Evolutionary conservation across 495 filamentous ascomycete genomes (phyloP), one percentile per base, ranked within the genome.

Genomic region (Xylona heveae): DNA sequence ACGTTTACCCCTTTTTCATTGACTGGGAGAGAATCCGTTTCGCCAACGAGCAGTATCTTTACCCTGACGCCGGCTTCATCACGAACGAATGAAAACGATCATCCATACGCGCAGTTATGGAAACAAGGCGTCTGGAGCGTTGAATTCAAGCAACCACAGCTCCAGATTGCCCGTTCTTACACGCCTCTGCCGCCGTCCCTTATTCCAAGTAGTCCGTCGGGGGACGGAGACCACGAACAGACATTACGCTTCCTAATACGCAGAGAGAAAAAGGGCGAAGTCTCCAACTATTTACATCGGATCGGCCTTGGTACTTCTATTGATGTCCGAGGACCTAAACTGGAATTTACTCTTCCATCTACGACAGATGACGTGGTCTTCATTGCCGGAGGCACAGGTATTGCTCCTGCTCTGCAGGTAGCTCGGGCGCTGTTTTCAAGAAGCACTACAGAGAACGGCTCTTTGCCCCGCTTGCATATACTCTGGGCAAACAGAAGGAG

Each of bases 311-410:
- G 74, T 3, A 55, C 71, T 2, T 47, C 53, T 12, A 55, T 94
- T 33, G 71, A 80, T 42, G 47, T 93, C 12, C 66, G 88, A 24
- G 85, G 85, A 0, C 83, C 82, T 12, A 63, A 71, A 38, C 42
- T 70, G 6, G 83, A 90, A 24, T 79, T 60, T 37, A 62, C 52
- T 41, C 66, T 74, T 21, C 75, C 59, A 7, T 35, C 45, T 9
- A 44, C 54, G 26, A 72, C 54, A 23, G 55, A 50, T 13, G 51
- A 65, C 20, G 58, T 93, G 2, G 45, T 94, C 2, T 93, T 95
- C 49, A 55, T 94, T 20, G 88, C 85, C 9, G 88, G 84, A 0
- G 88, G 88, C 0, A 97, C 88, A 4, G 88, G 85, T 0, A 88
- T 97, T 47, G 82, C 80, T 15, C 79, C 85, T 1, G 88, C 85